Percentiles rank a stretch among this genome's conserved stretches.
These are phyloP conservation scores for Fusarium nurragi DNA, from an alignment of 2,329 filamentous ascomycete genomes.

Conservation along the genomic window DNA sequence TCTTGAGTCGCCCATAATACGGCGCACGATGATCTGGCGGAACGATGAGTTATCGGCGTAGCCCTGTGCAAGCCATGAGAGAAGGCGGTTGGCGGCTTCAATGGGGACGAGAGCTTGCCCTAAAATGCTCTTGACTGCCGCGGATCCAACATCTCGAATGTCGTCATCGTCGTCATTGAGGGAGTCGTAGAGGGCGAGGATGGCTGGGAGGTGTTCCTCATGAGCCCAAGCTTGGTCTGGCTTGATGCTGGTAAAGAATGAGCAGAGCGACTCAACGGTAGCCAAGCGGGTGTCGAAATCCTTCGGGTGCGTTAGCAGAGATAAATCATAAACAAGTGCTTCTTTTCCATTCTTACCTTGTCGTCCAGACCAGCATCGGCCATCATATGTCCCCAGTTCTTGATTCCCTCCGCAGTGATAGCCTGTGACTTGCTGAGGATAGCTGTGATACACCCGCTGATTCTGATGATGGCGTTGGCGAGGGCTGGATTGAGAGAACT, in stretches of 20 bases:
- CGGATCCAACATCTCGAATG: conserved; percentile 73
- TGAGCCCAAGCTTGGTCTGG: conserved; percentile 33
- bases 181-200: conserved; percentile 76
- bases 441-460: conserved; percentile 57
- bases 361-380: conserved; percentile 58
- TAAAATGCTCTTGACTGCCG: conserved; percentile 59
- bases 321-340: conserved; percentile 35
- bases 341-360: conserved; percentile 51
- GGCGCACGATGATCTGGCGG: conserved; percentile 51
- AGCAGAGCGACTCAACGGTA: conserved; percentile 63
- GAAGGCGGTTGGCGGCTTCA: conserved; percentile 58
- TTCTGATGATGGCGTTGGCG: conserved; percentile 59
- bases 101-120: conserved; percentile 56
- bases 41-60: conserved; percentile 54
- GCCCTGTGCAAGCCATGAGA: conserved; percentile 52
- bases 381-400: conserved; percentile 61
- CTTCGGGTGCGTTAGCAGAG: conserved; percentile 48
- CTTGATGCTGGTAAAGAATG: conserved; percentile 54
- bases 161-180: conserved; percentile 94
- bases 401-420: conserved; percentile 36
- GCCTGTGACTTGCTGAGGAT: conserved; percentile 42
- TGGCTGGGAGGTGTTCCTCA: conserved; percentile 61
- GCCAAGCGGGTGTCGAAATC: conserved; percentile 73
- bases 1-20: conserved; percentile 51
- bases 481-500: conserved; percentile 59